A percentile compares a stretch with the other conserved stretches of the same genome.
These are phyloP conservation scores for Eucalyptus polyanthemos DNA, from an alignment of 345 rosid genomes.

Conservation along the genomic window DNA sequence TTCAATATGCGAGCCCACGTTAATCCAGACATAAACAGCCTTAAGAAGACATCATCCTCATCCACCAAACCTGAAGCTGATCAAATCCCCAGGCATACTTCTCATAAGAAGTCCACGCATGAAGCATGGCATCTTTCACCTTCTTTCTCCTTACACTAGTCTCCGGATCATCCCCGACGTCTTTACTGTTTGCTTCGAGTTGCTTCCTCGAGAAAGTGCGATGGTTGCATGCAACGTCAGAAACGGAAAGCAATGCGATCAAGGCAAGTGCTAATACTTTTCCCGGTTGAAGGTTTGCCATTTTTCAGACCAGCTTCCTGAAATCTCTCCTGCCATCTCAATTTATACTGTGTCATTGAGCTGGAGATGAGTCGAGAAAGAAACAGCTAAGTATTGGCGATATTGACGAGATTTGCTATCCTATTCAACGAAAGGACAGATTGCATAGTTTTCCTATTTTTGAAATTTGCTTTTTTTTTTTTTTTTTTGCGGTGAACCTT, in stretches of 20 bases:
- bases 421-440: too few species aligned
- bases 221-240: background rate
- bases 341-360: background rate
- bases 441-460: too few species aligned
- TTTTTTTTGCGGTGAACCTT: too few species aligned
- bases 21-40: background rate
- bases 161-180: slow-evolving; percentile 2
- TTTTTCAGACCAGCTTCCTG: background rate
- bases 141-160: slow-evolving; percentile 13
- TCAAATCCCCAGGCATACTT: slow-evolving; percentile 45
- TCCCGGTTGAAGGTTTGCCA: background rate
- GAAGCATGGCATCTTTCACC: slow-evolving; percentile 40
- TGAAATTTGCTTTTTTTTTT: too few species aligned
- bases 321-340: background rate
- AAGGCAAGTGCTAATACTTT: background rate
- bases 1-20: background rate
- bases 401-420: too few species aligned
- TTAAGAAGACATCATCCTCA: background rate
- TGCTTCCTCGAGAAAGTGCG: background rate
- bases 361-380: background rate
- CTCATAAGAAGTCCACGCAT: slow-evolving; percentile 41
- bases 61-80: slow-evolving; percentile 25
- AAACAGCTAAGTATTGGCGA: background rate
- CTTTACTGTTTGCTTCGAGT: background rate
- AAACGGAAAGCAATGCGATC: background rate